Percentiles rank a stretch among this genome's conserved stretches.
phyloP scores from a whole-genome alignment of 345 rosid genomes.

The Rhizophora mangle region DNA sequence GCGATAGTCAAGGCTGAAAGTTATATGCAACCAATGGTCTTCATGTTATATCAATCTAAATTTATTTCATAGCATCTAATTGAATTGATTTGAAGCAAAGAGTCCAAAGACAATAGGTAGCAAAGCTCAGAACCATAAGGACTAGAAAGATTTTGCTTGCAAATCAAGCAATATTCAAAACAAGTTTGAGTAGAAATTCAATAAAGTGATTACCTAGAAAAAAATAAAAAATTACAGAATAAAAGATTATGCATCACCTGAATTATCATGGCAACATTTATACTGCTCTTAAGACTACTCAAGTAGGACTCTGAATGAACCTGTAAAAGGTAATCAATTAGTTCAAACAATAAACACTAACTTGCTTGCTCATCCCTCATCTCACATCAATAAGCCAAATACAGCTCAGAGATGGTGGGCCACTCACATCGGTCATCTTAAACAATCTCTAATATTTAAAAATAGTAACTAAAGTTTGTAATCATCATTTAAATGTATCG shows the following conservation, averaged over 20 bases:
- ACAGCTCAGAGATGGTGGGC: background rate
- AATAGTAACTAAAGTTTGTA: too few species aligned
- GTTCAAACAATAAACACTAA: background rate
- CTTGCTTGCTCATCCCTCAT: background rate
- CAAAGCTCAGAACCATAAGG: background rate
- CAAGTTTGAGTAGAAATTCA: background rate
- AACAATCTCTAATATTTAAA: too few species aligned
- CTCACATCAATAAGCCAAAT: background rate
- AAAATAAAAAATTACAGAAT: background rate
- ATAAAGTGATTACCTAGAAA: background rate
- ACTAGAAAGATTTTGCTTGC: too few species aligned
- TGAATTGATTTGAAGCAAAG: background rate
- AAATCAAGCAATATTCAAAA: background rate
- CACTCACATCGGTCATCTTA: background rate
- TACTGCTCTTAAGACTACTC: constrained; percentile 70
- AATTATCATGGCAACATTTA: constrained; percentile 64
- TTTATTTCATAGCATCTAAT: background rate
- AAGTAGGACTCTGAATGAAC: constrained; percentile 78
- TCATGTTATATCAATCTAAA: too few species aligned
- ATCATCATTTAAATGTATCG: too few species aligned
- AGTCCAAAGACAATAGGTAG: background rate
- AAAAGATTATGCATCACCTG: constrained; percentile 49
- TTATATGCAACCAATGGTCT: too few species aligned
- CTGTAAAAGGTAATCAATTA: constrained; percentile 33
- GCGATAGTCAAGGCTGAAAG: too few species aligned